phyloP scores from a whole-genome alignment of 345 rosid genomes.

The Acer negundo region DNA sequence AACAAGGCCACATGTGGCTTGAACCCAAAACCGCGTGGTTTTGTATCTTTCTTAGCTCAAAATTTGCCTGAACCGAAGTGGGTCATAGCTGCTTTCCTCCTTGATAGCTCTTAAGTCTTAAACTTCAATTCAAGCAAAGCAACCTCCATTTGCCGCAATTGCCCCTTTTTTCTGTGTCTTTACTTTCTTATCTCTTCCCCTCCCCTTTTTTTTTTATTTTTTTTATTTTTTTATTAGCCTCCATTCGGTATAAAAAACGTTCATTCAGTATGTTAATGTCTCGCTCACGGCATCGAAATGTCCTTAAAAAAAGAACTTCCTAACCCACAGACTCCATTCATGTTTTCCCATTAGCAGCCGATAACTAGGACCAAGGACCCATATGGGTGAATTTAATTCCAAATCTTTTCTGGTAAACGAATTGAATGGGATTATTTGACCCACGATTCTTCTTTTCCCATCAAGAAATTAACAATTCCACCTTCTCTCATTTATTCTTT shows the following conservation, averaged over 20 bases:
- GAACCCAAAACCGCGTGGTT: conserved; percentile 32
- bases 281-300: too few species aligned
- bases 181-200: neutral
- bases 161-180: neutral
- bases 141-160: conserved; percentile 24
- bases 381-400: conserved; percentile 15
- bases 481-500: neutral
- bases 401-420: conserved; percentile 17
- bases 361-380: neutral
- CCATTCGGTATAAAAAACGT: too few species aligned
- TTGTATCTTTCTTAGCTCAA: conserved; percentile 20
- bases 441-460: neutral
- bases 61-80: conserved; percentile 39
- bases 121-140: neutral
- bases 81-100: conserved; percentile 31
- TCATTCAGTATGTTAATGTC: too few species aligned
- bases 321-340: neutral
- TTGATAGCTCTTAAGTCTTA: neutral
- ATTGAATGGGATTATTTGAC: conserved; percentile 10
- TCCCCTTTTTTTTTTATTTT: too few species aligned
- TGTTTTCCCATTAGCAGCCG: conserved; percentile 15
- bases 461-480: neutral
- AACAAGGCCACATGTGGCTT: conserved; percentile 34
- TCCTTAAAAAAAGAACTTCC: too few species aligned
- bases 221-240: too few species aligned